Evolutionary conservation across 441 rosid species (phyloP).

Genomic region (Manihot esculenta): DNA sequence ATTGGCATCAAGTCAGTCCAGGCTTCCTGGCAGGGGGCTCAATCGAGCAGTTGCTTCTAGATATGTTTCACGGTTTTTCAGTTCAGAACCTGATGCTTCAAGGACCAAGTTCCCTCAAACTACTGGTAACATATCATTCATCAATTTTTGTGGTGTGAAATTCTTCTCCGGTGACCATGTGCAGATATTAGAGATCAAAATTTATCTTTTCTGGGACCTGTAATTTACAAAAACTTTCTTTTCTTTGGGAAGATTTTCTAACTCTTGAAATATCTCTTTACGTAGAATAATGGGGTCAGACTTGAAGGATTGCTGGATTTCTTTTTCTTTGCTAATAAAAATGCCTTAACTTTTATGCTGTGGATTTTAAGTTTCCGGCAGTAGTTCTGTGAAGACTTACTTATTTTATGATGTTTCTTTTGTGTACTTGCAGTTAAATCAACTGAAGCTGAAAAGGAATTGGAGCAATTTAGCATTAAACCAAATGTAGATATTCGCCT

Average conservation of each 20-base stretch:
- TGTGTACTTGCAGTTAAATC: conserved; percentile 56
- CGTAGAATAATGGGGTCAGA: background rate
- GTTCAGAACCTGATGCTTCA: conserved; percentile 66
- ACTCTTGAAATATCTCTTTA: background rate
- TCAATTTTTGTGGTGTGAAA: background rate
- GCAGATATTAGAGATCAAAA: background rate
- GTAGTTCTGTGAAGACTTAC: background rate
- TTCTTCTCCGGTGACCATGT: background rate
- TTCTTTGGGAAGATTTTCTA: background rate
- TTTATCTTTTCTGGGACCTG: background rate
- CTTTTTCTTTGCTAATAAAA: conserved; percentile 3
- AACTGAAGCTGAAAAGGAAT: conserved; percentile 67
- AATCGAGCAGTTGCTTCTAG: conserved; percentile 85
- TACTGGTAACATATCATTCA: conserved; percentile 45
- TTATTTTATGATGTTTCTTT: conserved; percentile 20
- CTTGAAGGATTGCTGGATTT: background rate
- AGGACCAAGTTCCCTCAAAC: conserved; percentile 58
- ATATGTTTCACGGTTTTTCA: conserved; percentile 76
- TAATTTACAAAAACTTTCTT: background rate
- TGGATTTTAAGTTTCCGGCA: background rate
- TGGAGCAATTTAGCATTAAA: conserved; percentile 64
- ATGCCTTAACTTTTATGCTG: background rate
- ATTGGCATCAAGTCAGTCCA: conserved; percentile 70
- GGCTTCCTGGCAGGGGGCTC: conserved; percentile 63
- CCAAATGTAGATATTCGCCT: conserved; percentile 88